Conservation (phyloP, 2,329 filamentous ascomycete species). For the Hymenoscyphus fructigenus region DNA sequence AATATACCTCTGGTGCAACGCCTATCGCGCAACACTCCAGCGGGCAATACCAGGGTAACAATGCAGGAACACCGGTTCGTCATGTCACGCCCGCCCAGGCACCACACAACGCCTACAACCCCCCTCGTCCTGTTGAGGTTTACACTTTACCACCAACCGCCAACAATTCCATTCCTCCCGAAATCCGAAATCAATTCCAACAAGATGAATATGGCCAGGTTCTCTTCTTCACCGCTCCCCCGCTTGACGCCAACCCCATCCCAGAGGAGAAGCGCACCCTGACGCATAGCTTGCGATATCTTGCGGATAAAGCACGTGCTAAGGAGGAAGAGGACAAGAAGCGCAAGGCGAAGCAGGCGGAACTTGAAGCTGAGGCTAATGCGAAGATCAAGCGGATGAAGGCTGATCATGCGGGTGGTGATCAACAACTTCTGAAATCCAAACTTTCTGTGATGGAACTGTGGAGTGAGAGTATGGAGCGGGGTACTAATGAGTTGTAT, state of each 20-base stretch:
- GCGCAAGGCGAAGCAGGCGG: slow-evolving; percentile 30
- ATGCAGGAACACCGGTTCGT: slow-evolving; percentile 21
- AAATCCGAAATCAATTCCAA: slow-evolving; percentile 66
- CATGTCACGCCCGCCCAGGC: slow-evolving; percentile 17
- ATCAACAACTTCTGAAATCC: slow-evolving; percentile 21
- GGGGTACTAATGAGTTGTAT: slow-evolving; percentile 33
- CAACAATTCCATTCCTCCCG: slow-evolving; percentile 61
- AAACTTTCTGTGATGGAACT: slow-evolving; percentile 23
- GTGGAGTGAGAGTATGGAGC: slow-evolving; percentile 29
- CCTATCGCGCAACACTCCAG: slow-evolving; percentile 27
- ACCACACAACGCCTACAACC: slow-evolving; percentile 49
- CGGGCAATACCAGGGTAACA: slow-evolving; percentile 27
- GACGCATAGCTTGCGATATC: slow-evolving; percentile 49
- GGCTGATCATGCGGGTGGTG: slow-evolving; percentile 18
- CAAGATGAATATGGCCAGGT: slow-evolving; percentile 63
- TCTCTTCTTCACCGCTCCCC: slow-evolving; percentile 67
- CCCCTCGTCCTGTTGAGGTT: slow-evolving; percentile 60
- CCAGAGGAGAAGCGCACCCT: slow-evolving; percentile 36
- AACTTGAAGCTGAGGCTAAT: slow-evolving; percentile 33
- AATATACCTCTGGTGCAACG: slow-evolving; percentile 23
- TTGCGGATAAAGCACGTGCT: slow-evolving; percentile 44
- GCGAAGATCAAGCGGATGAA: slow-evolving; percentile 29
- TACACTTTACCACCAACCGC: slow-evolving; percentile 63
- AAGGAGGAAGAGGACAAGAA: slow-evolving; percentile 38
- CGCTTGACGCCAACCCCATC: slow-evolving; percentile 46